phyloP scores from a whole-genome alignment of 345 rosid species.

The Bruguiera gymnorhiza region DNA sequence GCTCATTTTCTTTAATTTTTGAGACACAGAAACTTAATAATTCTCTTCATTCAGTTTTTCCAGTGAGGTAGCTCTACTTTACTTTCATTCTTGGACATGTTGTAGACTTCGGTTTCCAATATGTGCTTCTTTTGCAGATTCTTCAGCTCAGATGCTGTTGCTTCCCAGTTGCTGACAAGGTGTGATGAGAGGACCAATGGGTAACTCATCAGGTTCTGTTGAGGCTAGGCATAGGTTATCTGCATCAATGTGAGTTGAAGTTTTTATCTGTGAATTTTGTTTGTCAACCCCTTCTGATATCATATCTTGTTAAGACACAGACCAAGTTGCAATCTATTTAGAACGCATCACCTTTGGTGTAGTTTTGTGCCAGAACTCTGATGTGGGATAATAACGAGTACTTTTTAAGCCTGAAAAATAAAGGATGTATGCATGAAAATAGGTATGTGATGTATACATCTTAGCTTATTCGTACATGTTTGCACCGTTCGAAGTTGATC shows the following conservation, averaged over 20 bases:
- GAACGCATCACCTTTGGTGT: neutral
- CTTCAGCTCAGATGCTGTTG: constrained; percentile 9
- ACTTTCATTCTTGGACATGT: neutral
- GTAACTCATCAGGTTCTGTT: constrained; percentile 21
- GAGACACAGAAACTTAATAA: neutral
- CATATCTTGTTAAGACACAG: neutral
- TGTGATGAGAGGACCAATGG: constrained; percentile 38
- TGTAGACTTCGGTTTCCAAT: neutral
- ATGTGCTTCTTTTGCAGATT: neutral
- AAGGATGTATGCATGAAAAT: too few relatives aligned
- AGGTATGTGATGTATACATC: too few relatives aligned
- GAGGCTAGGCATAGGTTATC: constrained; percentile 45
- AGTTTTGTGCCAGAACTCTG: too few relatives aligned
- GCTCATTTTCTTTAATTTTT: neutral
- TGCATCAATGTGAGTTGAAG: constrained; percentile 38
- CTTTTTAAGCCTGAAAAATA: too few relatives aligned
- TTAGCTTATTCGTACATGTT: too few relatives aligned
- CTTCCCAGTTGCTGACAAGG: constrained; percentile 1
- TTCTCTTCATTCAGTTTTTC: neutral
- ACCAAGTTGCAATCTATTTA: neutral
- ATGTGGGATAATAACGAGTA: too few relatives aligned
- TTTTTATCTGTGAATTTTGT: neutral
- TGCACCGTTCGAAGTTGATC: too few relatives aligned
- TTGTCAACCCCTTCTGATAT: neutral
- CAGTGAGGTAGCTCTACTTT: neutral